phyloP scores from a whole-genome alignment of 495 filamentous ascomycete genomes.

The Daldinia caldariorum region DNA sequence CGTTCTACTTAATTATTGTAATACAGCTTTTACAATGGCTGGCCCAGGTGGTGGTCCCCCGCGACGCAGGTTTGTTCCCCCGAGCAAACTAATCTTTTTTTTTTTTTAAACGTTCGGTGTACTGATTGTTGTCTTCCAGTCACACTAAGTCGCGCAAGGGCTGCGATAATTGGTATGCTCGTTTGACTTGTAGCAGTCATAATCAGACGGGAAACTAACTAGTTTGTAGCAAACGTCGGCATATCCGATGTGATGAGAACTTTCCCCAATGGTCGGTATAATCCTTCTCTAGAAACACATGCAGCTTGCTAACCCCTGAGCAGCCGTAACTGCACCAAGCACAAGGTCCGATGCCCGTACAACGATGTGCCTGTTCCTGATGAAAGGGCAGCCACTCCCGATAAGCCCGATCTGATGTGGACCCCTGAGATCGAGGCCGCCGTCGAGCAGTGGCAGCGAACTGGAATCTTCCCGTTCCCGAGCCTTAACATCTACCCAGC shows the following conservation, averaged over 20 bases:
- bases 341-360: constrained; percentile 97
- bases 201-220: constrained; percentile 35
- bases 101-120: not conserved
- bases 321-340: constrained; percentile 98
- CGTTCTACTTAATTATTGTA: constrained; percentile 48
- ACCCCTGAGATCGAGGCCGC: constrained; percentile 81
- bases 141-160: constrained; percentile 99
- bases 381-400: constrained; percentile 70
- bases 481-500: constrained; percentile 76
- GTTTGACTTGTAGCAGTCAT: constrained; percentile 14
- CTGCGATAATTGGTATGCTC: constrained; percentile 81
- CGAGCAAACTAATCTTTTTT: constrained; percentile 25
- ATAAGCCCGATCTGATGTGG: constrained; percentile 82
- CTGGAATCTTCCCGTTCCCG: constrained; percentile 87
- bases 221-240: constrained; percentile 76
- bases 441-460: constrained; percentile 84
- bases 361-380: constrained; percentile 79
- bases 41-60: constrained; percentile 78
- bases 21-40: constrained; percentile 65
- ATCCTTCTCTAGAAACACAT: constrained; percentile 1
- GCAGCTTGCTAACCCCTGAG: constrained; percentile 45
- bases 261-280: constrained; percentile 91
- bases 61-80: constrained; percentile 62
- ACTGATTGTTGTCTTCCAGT: constrained; percentile 56
- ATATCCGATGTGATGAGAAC: constrained; percentile 97